Base-by-base conservation (phyloP, 2,329 filamentous ascomycete species). In the Apiospora malaysiana region DNA sequence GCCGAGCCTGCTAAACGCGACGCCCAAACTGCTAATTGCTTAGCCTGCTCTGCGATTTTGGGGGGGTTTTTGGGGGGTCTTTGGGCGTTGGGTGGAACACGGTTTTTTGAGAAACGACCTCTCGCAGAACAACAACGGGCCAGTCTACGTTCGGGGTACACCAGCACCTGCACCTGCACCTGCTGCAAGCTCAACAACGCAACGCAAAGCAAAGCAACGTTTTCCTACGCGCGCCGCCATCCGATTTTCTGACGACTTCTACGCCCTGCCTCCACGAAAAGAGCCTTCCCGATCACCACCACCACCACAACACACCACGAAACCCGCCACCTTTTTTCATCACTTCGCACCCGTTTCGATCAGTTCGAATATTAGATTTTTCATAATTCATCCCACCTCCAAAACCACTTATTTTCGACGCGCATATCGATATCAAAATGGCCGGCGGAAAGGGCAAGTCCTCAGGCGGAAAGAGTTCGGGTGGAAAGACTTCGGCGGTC, bases 391-490 rank as follows among this genome's bases (percentile, higher is more conserved):
- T n/a, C 40, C 16, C 32, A 63, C 37, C 56, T 21, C 32, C n/a
- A n/a, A 40, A 8, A 40, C 18, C 56, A n/a, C 32, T 63, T 63
- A 37, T 63, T 63, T 63, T 63, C 56, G 18, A 63, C 56, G 56
- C 56, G 56, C 56, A 63, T 63, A 37, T 63, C 56, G 32, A 56
- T 49, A 56, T 68, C 77, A 85, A 82, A 85, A 90, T 90, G 88
- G 83, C 94, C 81, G 95, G 95, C 81, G 94, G 94, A 86, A 98
- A 98, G 89, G 95, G 95, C 89, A 97, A 94, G 88, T 94, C 91
- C 75, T 90, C 92, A 77, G 94, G 95, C 79, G 95, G 95, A 81
- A 97, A 80, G 78, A 80, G 79, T 70, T 79, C 79, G 7, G 79
- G 79, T 70, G 79, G 79, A 67, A 81, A 81, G 78, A 80, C 78